phyloP scores from a whole-genome alignment of 208 protist species.

The Crithidia thermophila region DNA sequence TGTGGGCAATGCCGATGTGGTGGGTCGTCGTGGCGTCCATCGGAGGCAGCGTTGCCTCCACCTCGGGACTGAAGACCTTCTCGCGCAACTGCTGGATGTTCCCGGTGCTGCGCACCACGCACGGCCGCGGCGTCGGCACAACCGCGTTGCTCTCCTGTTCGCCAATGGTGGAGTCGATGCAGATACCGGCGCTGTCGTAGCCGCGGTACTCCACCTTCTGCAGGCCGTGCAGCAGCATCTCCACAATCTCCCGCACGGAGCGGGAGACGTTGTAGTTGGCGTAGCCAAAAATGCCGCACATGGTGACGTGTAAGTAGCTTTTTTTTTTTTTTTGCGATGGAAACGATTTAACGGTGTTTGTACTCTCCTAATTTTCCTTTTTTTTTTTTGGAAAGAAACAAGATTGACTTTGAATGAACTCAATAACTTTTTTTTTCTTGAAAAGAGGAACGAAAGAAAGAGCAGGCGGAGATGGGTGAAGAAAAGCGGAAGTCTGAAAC shows the following conservation, averaged over 20 bases:
- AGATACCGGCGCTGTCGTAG: constrained; percentile 96
- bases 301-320: too few species aligned
- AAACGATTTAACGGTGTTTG: too few species aligned
- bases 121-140: constrained; percentile 17
- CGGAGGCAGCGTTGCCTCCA: constrained; percentile 28
- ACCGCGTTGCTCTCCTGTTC: background rate
- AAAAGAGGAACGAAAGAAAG: too few species aligned
- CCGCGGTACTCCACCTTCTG: constrained; percentile 95
- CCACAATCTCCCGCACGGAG: constrained; percentile 61
- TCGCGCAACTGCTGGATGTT: constrained; percentile 79
- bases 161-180: constrained; percentile 45
- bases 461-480: too few species aligned
- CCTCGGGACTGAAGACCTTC: constrained; percentile 36
- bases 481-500: too few species aligned
- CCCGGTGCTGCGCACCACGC: constrained; percentile 78
- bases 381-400: too few species aligned
- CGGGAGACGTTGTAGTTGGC: constrained; percentile 42
- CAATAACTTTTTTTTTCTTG: too few species aligned
- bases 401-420: too few species aligned
- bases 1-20: constrained; percentile 94
- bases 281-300: constrained; percentile 94
- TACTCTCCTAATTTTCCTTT: too few species aligned
- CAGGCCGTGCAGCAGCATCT: constrained; percentile 82
- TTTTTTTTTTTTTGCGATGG: too few species aligned
- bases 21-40: constrained; percentile 40